Percentiles rank a stretch among this genome's conserved stretches.
phyloP scores from a whole-genome alignment of 371 early-diverging fungal species.

The Mucor irregularis region DNA sequence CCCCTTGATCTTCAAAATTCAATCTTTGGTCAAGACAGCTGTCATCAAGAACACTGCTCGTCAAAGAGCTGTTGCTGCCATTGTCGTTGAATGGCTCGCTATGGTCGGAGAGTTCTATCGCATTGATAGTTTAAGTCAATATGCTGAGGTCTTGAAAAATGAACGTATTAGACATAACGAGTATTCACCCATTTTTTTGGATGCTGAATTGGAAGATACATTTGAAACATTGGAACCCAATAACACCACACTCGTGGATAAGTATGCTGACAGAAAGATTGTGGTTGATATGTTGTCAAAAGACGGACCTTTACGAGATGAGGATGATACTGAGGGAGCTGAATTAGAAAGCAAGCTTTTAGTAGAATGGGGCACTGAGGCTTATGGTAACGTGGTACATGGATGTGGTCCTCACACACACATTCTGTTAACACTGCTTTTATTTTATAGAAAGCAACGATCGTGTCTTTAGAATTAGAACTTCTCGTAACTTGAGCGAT shows the following conservation, averaged over 20 bases:
- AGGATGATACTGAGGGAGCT: constrained; percentile 47
- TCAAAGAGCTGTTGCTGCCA: constrained; percentile 59
- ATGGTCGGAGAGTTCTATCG: constrained; percentile 42
- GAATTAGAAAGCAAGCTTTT: constrained; percentile 46
- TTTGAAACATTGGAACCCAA: constrained; percentile 34
- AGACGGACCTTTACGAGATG: constrained; percentile 42
- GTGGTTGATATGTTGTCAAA: constrained; percentile 45
- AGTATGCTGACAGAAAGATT: constrained; percentile 32
- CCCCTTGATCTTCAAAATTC: constrained; percentile 67
- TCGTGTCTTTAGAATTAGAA: constrained; percentile 45
- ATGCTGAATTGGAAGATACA: background rate
- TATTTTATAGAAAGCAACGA: constrained; percentile 31
- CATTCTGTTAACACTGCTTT: background rate
- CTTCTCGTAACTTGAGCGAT: constrained; percentile 47
- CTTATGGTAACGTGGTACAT: constrained; percentile 21
- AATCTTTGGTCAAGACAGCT: constrained; percentile 39
- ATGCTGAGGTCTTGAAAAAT: constrained; percentile 30
- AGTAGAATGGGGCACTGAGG: constrained; percentile 41
- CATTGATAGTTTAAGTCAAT: constrained; percentile 30
- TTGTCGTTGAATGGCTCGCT: constrained; percentile 56
- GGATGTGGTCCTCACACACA: background rate
- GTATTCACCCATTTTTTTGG: constrained; percentile 37
- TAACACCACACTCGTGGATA: constrained; percentile 24
- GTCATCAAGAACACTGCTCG: constrained; percentile 38
- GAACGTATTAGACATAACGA: constrained; percentile 34